Evolutionary conservation across 1,284 basidiomycete genomes (phyloP).

Genomic region (Trametes hirsuta): DNA sequence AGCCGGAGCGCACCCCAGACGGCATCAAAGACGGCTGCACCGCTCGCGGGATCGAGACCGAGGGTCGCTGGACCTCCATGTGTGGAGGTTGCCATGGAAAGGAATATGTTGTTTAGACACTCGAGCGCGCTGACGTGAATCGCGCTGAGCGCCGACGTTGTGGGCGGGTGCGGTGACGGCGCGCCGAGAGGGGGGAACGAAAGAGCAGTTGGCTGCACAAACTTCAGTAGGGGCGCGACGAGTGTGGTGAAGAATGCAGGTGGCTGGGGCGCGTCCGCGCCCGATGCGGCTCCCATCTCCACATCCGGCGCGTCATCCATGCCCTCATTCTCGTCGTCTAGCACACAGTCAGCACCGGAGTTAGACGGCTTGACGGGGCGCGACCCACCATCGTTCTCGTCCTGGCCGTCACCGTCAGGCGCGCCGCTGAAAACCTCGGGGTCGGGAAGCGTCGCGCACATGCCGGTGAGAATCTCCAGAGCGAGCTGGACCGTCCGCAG

Average conservation of each 20-base stretch:
- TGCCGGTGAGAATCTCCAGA: conserved; percentile 84
- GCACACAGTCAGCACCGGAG: conserved; percentile 2
- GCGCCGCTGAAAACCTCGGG: conserved; percentile 47
- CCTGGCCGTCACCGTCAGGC: conserved; percentile 41
- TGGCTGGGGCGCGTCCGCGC: conserved; percentile 22
- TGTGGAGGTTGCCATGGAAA: conserved; percentile 60
- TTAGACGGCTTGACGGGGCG: conserved; percentile 6
- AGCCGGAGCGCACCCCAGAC: conserved; percentile 58
- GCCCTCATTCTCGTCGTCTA: conserved; percentile 35
- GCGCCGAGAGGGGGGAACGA: conserved; percentile 79
- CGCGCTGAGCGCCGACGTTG: conserved; percentile 78
- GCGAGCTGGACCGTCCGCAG: conserved; percentile 78
- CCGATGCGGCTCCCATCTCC: conserved; percentile 34
- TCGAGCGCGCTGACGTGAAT: conserved; percentile 87
- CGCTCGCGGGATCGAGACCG: conserved; percentile 51
- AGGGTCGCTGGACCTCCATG: conserved; percentile 37
- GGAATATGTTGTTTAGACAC: conserved; percentile 89
- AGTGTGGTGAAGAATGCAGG: conserved; percentile 51
- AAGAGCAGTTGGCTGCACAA: conserved; percentile 72
- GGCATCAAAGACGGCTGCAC: conserved; percentile 59
- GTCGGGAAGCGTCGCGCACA: conserved; percentile 88
- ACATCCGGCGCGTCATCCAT: conserved; percentile 41
- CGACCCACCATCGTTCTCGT: conserved; percentile 35
- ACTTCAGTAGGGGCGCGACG: conserved; percentile 63
- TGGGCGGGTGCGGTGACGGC: conserved; percentile 80